Base-by-base conservation (phyloP, 805 yeast species). In the Starmerella vitae region DNA sequence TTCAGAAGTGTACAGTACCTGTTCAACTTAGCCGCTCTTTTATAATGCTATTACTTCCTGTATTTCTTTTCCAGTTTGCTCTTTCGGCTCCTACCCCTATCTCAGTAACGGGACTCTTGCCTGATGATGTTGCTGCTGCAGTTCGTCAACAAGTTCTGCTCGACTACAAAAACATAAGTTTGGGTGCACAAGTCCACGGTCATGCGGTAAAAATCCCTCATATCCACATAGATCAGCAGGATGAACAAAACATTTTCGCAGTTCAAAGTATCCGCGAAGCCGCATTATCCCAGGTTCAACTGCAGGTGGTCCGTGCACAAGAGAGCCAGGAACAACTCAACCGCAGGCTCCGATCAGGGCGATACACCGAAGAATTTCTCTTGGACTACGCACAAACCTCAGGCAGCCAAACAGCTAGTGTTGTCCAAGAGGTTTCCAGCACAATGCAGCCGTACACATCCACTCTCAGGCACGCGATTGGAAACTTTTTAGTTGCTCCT, bases 281-380 rank as follows among this genome's bases (percentile, higher is more conserved):
- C 4, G 39, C 24, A 5, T 19, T 37, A 13, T 24, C 13, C 18
- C 10, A 5, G 2, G 39, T 38, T 3, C 39, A 39, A 18, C 13
- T 17, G 2, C 31, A n/a, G 27, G 33, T 39, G 8, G 21, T 28
- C 27, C 5, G 13, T 3, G 18, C 20, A 14, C 43, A 39, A 24
- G 43, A 39, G 21, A 15, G 20, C 10, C 43, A 39, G 15, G 43
- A 39, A 19, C n/a, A 36, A 4, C 39, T 39, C 13, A 39, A 39
- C 19, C 36, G 43, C 5, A 31, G 39, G 5, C 24, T 39, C 5
- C 17, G 38, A 14, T 39, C 43, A 3, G 37, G 34, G 6, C 39
- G 36, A 20, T 39, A 35, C 36, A 39, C 41, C 5, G 27, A 19
- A 21, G 34, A 33, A 18, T 30, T 29, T 21, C 18, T 41, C 5